phyloP scores from a whole-genome alignment of 2,329 filamentous ascomycete genomes.

The Elsinoe ampelina region DNA sequence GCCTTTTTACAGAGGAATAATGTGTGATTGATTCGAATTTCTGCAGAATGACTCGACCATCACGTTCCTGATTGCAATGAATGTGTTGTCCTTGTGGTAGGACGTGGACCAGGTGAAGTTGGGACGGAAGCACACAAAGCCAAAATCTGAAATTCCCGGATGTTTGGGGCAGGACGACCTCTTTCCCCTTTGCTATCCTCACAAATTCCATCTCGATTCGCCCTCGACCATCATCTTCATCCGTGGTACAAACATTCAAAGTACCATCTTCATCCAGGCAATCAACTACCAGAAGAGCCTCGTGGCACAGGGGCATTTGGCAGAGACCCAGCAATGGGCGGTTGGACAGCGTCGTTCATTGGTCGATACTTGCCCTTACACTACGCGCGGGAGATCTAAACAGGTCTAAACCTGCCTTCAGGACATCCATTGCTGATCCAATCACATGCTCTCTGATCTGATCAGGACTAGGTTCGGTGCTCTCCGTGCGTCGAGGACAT shows the following conservation, averaged over 20 bases:
- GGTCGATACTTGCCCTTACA: not conserved
- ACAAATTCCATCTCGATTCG: constrained; percentile 1
- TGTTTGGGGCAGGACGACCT: not conserved
- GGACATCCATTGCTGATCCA: not conserved
- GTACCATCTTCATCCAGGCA: not conserved
- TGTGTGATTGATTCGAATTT: not conserved
- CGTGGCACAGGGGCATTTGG: not conserved
- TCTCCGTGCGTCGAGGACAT: not conserved
- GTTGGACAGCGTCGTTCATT: not conserved
- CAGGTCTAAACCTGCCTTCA: not conserved
- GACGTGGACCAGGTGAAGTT: not conserved
- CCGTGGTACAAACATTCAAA: constrained; percentile 4
- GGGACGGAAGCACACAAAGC: not conserved
- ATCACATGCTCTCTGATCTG: not conserved
- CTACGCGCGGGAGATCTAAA: constrained; percentile 3
- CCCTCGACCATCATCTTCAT: not conserved
- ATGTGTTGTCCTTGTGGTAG: not conserved
- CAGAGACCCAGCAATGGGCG: not conserved
- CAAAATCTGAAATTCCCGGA: not conserved
- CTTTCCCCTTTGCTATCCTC: not conserved
- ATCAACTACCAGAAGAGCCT: constrained; percentile 4
- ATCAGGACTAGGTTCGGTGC: constrained; percentile 1
- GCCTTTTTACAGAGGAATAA: not conserved
- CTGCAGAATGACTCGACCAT: constrained; percentile 10
- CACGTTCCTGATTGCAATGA: not conserved